Base-by-base conservation (phyloP, 345 rosid genomes). In the Citrus reticulata region DNA sequence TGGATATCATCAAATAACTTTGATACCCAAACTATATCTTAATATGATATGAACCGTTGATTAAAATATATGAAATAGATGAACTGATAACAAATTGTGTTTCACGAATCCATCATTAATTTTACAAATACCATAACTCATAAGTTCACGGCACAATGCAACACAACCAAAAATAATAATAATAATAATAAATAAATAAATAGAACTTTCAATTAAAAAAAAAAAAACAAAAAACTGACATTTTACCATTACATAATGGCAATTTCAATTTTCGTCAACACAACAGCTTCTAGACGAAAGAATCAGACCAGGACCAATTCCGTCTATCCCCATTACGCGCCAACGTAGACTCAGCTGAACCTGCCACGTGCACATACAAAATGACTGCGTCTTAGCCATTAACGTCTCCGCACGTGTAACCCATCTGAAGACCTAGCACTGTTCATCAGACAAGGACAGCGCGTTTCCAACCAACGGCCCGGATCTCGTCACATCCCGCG, bases 271-370 rank as follows among this genome's bases (percentile, higher is more conserved):
- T 32, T 59, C n/a, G 79, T 77, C 81, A 73, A 68, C 35, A 7
- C 13, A 20, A 2, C 3, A 34, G 14, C 25, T 61, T 78, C 82
- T 70, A 60, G 80, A 82, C 60, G 40, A 64, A 63, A 17, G 29
- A 35, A 40, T 59, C 65, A 71, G 59, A 57, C 24, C 54, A 19
- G 8, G 84, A 81, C 81, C 78, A 16, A 64, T 61, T 81, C 75
- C 22, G 61, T 57, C 65, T 10, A 7, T 39, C 68, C 59, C 3
- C 35, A 27, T 54, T 78, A 84, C 84, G 81, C 84, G 84, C 83
- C 83, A 76, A 77, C 75, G 79, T 77, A 58, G 83, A 79, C 81
- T 63, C 25, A 68, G 83, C 67, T 62, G 70, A 65, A 14, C 14
- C 58, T 5, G 55, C 82, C 81, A 76, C 76, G 76, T 84, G 72